Conservation (phyloP, 306 rosid genomes). For the Sesbania bispinosa region DNA sequence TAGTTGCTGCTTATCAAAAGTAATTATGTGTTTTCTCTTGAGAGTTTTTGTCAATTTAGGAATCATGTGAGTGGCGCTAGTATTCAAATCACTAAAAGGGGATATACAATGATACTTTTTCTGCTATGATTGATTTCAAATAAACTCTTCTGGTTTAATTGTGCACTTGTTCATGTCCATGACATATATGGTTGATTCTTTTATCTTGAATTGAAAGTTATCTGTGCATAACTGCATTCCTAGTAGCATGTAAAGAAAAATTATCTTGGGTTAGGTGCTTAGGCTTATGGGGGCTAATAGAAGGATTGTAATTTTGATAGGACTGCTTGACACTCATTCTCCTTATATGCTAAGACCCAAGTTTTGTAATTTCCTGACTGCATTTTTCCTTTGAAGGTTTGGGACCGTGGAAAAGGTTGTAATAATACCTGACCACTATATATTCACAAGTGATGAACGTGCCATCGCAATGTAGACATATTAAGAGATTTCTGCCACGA, state of each 20-base stretch:
- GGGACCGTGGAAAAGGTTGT: slow-evolving; percentile 96
- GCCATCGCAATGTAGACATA: slow-evolving; percentile 92
- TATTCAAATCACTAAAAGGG: neutral
- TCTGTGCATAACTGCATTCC: neutral
- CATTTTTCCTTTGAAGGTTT: slow-evolving; percentile 54
- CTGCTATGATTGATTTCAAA: neutral
- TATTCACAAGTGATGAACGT: slow-evolving; percentile 87
- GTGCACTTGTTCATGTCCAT: neutral
- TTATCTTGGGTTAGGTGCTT: neutral
- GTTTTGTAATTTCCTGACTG: slow-evolving; percentile 11
- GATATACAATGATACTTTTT: neutral
- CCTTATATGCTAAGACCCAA: neutral
- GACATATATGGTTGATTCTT: neutral
- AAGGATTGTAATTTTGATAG: neutral
- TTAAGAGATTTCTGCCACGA: slow-evolving; percentile 86
- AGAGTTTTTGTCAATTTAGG: neutral
- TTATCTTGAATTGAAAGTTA: neutral
- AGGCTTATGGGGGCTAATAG: neutral
- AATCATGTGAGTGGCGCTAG: neutral
- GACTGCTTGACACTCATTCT: neutral
- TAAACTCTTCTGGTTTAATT: neutral
- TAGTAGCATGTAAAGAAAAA: neutral
- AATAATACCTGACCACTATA: slow-evolving; percentile 92
- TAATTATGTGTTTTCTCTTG: neutral
- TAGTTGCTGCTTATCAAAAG: neutral